A percentile compares a stretch with the other conserved stretches of the same genome.
Evolutionary conservation across 805 yeast species (phyloP).

Genomic region (Pichia californica): DNA sequence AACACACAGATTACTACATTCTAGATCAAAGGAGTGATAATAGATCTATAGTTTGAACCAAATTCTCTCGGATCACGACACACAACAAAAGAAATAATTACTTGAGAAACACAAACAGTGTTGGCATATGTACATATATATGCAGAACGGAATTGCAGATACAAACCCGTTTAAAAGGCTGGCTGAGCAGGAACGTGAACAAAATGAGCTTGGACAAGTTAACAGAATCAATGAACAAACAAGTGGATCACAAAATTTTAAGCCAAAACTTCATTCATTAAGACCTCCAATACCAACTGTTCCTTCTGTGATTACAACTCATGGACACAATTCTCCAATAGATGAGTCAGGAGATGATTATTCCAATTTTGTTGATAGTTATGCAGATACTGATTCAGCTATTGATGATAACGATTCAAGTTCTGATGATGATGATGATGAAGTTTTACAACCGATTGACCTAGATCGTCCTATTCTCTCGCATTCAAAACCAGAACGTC

Average conservation of each 20-base stretch:
- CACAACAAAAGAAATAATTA: too few relatives aligned
- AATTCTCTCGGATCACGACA: too few relatives aligned
- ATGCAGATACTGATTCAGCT: neutral
- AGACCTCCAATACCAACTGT: too few relatives aligned
- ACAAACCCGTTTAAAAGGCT: constrained; percentile 7
- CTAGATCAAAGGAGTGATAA: neutral
- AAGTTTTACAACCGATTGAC: too few relatives aligned
- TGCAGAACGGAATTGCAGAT: constrained; percentile 1
- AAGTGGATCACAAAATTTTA: too few relatives aligned
- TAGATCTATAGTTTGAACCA: neutral
- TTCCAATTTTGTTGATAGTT: neutral
- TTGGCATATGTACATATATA: neutral
- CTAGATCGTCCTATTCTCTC: too few relatives aligned
- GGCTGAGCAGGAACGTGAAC: constrained; percentile 6
- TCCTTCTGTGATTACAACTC: too few relatives aligned
- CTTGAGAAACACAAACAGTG: too few relatives aligned
- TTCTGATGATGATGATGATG: too few relatives aligned
- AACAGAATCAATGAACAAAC: neutral
- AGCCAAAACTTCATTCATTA: too few relatives aligned
- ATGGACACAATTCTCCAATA: neutral
- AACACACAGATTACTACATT: too few relatives aligned
- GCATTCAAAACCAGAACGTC: too few relatives aligned
- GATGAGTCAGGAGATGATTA: neutral
- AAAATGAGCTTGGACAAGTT: neutral
- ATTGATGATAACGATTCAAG: neutral